Base-by-base conservation (phyloP, 495 filamentous ascomycete genomes). In the Penicillium psychrofluorescens region DNA sequence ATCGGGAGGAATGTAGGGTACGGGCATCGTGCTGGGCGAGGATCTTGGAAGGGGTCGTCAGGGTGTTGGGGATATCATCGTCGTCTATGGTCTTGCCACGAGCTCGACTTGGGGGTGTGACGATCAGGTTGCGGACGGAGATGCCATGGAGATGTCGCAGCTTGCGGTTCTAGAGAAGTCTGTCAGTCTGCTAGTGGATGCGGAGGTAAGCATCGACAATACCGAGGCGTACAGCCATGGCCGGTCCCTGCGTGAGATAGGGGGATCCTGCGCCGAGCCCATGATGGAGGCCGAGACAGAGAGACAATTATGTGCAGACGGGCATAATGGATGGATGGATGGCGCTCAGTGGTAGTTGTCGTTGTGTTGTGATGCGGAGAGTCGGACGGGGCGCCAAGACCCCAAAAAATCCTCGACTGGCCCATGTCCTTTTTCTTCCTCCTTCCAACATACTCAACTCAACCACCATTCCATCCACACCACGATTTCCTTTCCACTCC, bases 81-180 rank as follows among this genome's bases (percentile, higher is more conserved):
- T 95, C 91, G 62, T 95, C 90, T 59, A 85, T 81, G 15, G 91
- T 90, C 53, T 79, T 84, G 35, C 84, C 78, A 38, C 79, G 78
- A 41, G 77, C 64, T 35, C 79, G 71, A 11, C 59, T 66, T 13
- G 66, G 45, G 11, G 70, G 50, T 13, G 64, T 64, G 38, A 90
- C 79, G 43, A 80, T 77, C 31, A 96, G 70, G 60, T 96, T 98
- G 38, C 92, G 87, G 15, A 96, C 66, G 37, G 85, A 90, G 38
- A 98, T 81, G 40, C 86, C 88, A 49, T 86, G 81, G 11, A 98
- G 73, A 68, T 96, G 90, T 40, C 92, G 81, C 27, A 98, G 74
- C 61, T 84, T 90, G 52, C 90, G 82, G 59, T 94, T 95, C 80
- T 94, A 54, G 11, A 29, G 32, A 11, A 0, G 22, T 22, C 22